A percentile compares a stretch with the other conserved stretches of the same genome.
Evolutionary conservation across 768 basidiomycete genomes (phyloP).

Genomic region (Inosperma sp.): DNA sequence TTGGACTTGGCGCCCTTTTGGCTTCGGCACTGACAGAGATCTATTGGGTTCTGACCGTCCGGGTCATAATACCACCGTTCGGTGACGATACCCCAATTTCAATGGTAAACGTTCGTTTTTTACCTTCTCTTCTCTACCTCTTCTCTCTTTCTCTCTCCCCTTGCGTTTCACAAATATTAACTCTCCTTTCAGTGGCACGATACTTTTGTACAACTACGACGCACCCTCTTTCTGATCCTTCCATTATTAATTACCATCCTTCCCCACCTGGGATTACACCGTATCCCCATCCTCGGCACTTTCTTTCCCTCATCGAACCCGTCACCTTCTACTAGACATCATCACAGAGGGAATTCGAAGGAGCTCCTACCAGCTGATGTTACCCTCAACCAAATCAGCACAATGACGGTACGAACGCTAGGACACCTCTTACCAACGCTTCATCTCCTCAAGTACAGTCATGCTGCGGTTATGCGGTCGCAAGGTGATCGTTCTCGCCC

Average conservation of each 20-base stretch:
- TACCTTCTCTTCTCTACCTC: neutral
- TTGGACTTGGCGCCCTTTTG: slow-evolving; percentile 45
- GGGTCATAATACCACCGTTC: slow-evolving; percentile 41
- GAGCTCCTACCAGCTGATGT: slow-evolving; percentile 19
- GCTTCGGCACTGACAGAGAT: slow-evolving; percentile 48
- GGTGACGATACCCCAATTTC: slow-evolving; percentile 32
- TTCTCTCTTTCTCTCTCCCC: neutral
- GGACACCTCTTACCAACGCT: slow-evolving; percentile 41
- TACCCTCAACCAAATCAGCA: slow-evolving; percentile 23
- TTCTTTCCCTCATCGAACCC: slow-evolving; percentile 26
- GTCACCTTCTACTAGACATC: slow-evolving; percentile 18
- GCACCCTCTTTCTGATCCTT: slow-evolving; percentile 52
- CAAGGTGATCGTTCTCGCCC: slow-evolving; percentile 9
- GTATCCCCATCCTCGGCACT: slow-evolving; percentile 25
- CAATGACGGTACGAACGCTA: slow-evolving; percentile 30
- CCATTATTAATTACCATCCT: slow-evolving; percentile 48
- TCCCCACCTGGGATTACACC: slow-evolving; percentile 32
- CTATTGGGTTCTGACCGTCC: slow-evolving; percentile 47
- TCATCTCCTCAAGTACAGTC: slow-evolving; percentile 52
- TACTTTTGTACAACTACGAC: slow-evolving; percentile 48
- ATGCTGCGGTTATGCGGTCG: slow-evolving; percentile 51
- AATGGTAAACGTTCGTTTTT: slow-evolving; percentile 31
- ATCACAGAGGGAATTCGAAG: slow-evolving; percentile 19
- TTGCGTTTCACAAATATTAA: neutral
- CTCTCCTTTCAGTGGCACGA: slow-evolving; percentile 59